Percentiles rank a stretch among this genome's conserved stretches.
phyloP scores from a whole-genome alignment of 148 eudicot species.

The Selenicereus undatus region DNA sequence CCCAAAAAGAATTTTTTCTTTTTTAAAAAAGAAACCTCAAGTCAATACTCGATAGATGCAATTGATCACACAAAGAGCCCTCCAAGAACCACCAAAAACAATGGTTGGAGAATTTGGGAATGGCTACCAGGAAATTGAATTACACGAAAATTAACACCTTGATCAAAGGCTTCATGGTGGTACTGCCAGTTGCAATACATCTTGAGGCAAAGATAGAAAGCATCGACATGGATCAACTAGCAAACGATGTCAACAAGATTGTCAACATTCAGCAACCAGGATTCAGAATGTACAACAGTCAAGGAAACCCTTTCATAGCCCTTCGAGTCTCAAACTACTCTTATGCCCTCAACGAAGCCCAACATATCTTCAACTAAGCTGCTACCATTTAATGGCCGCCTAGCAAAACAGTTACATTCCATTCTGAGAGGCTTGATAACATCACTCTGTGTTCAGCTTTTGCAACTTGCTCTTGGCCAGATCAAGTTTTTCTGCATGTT shows the following conservation, averaged over 20 bases:
- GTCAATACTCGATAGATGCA: too few relatives aligned
- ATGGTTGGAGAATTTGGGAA: too few relatives aligned
- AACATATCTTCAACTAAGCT: not conserved
- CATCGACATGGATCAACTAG: not conserved
- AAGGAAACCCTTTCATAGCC: conserved; percentile 7
- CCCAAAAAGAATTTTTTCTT: too few relatives aligned
- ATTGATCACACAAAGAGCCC: too few relatives aligned
- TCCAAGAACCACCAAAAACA: too few relatives aligned
- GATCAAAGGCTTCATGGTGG: too few relatives aligned
- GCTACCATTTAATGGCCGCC: not conserved
- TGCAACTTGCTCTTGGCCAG: conserved; percentile 27
- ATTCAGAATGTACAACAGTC: not conserved
- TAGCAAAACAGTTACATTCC: not conserved
- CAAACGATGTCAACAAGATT: not conserved
- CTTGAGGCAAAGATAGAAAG: too few relatives aligned
- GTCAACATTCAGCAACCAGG: not conserved
- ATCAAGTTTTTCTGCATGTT: conserved; percentile 26
- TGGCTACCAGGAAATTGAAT: too few relatives aligned
- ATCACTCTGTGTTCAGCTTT: conserved; percentile 16
- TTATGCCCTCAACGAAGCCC: not conserved
- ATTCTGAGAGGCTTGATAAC: not conserved
- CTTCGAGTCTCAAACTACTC: not conserved
- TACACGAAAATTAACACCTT: too few relatives aligned
- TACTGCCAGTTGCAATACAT: too few relatives aligned
- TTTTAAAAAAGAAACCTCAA: too few relatives aligned